A percentile compares a stretch with the other conserved stretches of the same genome.
phyloP scores from a whole-genome alignment of 1,284 basidiomycete genomes.

The Cryptococcus jaspeensis region DNA sequence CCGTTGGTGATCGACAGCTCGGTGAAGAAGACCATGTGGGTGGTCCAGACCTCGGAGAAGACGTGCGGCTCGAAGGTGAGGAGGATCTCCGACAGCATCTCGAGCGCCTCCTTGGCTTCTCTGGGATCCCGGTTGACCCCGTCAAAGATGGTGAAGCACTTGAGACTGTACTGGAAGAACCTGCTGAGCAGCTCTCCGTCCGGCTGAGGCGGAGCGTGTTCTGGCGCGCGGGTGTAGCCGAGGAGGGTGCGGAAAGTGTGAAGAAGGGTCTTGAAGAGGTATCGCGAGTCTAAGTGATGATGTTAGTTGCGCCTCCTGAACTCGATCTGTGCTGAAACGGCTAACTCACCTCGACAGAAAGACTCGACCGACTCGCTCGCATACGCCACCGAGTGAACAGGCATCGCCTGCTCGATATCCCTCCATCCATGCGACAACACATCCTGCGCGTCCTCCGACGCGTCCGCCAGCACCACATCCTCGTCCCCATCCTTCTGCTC shows the following conservation, averaged over 20 bases:
- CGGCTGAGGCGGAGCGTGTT: constrained; percentile 63
- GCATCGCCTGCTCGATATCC: constrained; percentile 74
- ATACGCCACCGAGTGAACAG: constrained; percentile 69
- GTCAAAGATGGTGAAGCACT: constrained; percentile 84
- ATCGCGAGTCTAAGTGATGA: constrained; percentile 67
- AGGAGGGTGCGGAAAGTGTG: constrained; percentile 87
- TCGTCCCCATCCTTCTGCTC: constrained; percentile 24
- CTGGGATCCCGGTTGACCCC: constrained; percentile 61
- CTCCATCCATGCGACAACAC: constrained; percentile 49
- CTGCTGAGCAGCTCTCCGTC: constrained; percentile 85
- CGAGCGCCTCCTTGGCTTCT: constrained; percentile 83
- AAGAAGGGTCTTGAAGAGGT: constrained; percentile 83
- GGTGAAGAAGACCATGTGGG: constrained; percentile 85
- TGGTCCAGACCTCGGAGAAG: constrained; percentile 92
- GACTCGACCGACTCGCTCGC: constrained; percentile 73
- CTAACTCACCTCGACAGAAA: constrained; percentile 63
- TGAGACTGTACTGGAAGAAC: constrained; percentile 81
- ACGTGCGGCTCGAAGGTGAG: constrained; percentile 82
- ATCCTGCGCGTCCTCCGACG: constrained; percentile 23
- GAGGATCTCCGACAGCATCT: constrained; percentile 77
- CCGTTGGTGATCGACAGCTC: constrained; percentile 73
- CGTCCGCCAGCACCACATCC: constrained; percentile 27
- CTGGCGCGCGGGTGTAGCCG: constrained; percentile 72
- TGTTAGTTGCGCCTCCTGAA: not conserved
- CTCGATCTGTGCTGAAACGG: not conserved